Base-by-base conservation (phyloP, 108 stramenopile genomes). In the Skeletonema menzelii region DNA sequence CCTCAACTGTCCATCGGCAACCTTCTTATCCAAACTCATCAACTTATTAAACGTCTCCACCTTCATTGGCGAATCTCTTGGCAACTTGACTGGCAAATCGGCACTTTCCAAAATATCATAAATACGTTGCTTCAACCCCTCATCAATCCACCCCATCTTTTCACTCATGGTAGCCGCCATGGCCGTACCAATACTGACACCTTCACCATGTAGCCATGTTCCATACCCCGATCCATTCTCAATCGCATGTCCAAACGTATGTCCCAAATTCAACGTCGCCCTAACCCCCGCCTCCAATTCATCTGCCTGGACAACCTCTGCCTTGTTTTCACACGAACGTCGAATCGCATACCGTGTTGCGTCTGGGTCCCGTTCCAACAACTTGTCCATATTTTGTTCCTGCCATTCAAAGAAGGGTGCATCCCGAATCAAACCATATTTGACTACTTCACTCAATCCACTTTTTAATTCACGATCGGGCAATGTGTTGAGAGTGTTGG, bases 221-320 rank as follows among this genome's bases (percentile, higher is more conserved):
- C 97, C 97, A 76, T 98, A 98, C 11, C 97, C 96, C 8, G 92
- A 84, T 58, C 92, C 90, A 70, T 93, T 95, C 81, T 99, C 99
- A 64, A 99, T 96, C 26, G 98, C 99, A 76, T 99, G 99, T 24
- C 97, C 99, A 79, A 98, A 97, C 30, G 99, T 99, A 79, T 99
- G 99, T 26, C 99, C 99, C 40, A 99, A 79, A 80, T 99, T 99
- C 47, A 99, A 87, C 31, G 97, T 97, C 6, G 99, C 99, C 3
- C 99, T 85, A 8, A 97, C 38, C 2, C 91, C 96, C 26, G 94
- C 95, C 81, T 98, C 98, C 82, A 85, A 88, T 72, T 98, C 99
- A 78, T 99, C 99, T 3, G 86, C 91, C 59, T 94, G 93, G 40
- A 99, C 99, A 12, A 99, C 96, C 20, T 84, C 93, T 3, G 97